phyloP scores from a whole-genome alignment of 768 basidiomycete species.

The Russula sp. region DNA sequence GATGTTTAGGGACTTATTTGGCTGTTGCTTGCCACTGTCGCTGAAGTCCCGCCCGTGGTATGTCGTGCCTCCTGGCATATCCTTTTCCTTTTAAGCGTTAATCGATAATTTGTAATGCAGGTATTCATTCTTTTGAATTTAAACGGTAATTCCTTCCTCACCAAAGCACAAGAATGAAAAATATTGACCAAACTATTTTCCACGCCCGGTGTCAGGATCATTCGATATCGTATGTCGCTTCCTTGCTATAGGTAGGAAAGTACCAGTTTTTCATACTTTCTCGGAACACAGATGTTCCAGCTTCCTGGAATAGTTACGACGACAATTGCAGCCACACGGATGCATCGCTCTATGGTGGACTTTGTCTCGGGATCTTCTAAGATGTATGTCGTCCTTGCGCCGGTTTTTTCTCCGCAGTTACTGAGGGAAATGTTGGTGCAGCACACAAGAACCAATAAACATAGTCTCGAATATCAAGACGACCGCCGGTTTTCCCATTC shows the following conservation, averaged over 20 bases:
- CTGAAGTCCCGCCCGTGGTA: neutral
- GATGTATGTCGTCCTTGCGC: neutral
- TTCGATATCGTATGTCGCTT: neutral
- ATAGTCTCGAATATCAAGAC: neutral
- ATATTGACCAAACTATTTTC: neutral
- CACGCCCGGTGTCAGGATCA: neutral
- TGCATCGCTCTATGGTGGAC: neutral
- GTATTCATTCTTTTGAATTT: neutral
- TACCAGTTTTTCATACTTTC: neutral
- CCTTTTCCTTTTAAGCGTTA: too few relatives aligned
- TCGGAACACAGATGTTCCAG: neutral
- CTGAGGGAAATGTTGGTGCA: too few relatives aligned
- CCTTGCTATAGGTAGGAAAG: neutral
- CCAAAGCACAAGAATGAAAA: too few relatives aligned
- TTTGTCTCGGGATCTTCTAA: neutral
- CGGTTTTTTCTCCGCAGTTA: neutral
- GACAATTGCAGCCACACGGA: neutral
- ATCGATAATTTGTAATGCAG: neutral
- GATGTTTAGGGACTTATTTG: conserved; percentile 5
- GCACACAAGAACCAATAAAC: too few relatives aligned
- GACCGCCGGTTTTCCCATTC: neutral
- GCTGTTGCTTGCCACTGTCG: neutral
- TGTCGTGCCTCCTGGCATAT: neutral
- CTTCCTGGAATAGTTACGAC: neutral
- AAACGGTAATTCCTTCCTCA: neutral